Conservation (phyloP, 179 eudicot genomes). For the Heliamphora pulchella region DNA sequence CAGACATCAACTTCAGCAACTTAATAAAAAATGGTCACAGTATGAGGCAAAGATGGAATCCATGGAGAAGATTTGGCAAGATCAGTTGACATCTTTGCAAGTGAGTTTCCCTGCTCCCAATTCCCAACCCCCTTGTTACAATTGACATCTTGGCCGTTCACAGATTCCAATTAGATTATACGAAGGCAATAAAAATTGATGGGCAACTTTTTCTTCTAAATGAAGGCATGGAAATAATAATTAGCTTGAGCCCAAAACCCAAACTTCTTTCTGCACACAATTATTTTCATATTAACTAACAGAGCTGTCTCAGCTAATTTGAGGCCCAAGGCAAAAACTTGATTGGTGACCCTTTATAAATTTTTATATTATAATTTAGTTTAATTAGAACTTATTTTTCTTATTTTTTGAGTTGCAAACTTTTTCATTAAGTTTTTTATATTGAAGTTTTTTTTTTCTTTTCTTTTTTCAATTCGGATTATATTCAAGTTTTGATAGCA, state of each 20-base stretch:
- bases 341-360: background rate
- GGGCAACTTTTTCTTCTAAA: background rate
- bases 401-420: too few species aligned
- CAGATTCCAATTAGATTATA: background rate
- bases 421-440: too few species aligned
- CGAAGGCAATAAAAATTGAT: background rate
- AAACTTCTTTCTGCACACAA: background rate
- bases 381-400: too few species aligned
- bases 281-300: background rate
- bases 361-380: too few species aligned
- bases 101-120: conserved; percentile 27
- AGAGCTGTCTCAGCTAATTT: background rate
- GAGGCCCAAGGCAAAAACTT: background rate
- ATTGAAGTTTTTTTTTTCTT: too few species aligned
- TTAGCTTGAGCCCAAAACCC: background rate
- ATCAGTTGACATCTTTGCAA: conserved; percentile 54
- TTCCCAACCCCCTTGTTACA: background rate
- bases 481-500: too few species aligned
- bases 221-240: background rate
- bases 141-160: conserved; percentile 6
- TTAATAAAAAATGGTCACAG: conserved; percentile 49
- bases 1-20: conserved; percentile 34
- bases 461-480: too few species aligned
- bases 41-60: conserved; percentile 60
- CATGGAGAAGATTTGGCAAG: conserved; percentile 74